A percentile compares a stretch with the other conserved stretches of the same genome.
phyloP scores from a whole-genome alignment of 2,329 filamentous ascomycete genomes.

The Aspergillus persii region DNA sequence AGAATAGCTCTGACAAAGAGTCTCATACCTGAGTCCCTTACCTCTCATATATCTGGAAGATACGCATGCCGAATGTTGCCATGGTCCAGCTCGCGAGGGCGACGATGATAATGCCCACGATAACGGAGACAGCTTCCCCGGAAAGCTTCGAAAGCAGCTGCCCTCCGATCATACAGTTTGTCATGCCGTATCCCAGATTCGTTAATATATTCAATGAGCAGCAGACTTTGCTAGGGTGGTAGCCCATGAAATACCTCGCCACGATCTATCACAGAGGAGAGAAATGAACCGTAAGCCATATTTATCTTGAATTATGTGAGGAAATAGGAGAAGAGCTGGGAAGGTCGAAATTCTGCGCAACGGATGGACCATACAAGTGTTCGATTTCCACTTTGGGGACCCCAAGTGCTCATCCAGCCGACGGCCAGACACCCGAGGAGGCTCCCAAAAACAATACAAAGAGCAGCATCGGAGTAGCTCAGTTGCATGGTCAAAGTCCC shows the following conservation, averaged over 20 bases:
- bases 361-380: slow-evolving; percentile 35
- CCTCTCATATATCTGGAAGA: slow-evolving; percentile 46
- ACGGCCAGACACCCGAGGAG: slow-evolving; percentile 33
- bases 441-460: slow-evolving; percentile 39
- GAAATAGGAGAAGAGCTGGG: neutral
- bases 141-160: slow-evolving; percentile 44
- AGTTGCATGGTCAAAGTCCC: slow-evolving; percentile 41
- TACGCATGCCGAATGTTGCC: slow-evolving; percentile 41
- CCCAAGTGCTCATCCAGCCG: slow-evolving; percentile 44
- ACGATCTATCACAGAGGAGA: slow-evolving; percentile 31
- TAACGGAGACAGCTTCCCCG: slow-evolving; percentile 36
- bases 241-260: slow-evolving; percentile 44
- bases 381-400: slow-evolving; percentile 41
- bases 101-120: slow-evolving; percentile 40
- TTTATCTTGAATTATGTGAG: neutral
- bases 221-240: slow-evolving; percentile 42
- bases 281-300: slow-evolving; percentile 7
- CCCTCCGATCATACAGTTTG: slow-evolving; percentile 44
- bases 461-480: slow-evolving; percentile 40
- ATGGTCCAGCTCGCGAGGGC: slow-evolving; percentile 35
- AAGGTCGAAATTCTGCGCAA: neutral
- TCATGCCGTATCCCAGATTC: slow-evolving; percentile 44
- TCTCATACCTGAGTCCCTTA: slow-evolving; percentile 17
- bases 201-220: slow-evolving; percentile 43
- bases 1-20: neutral